Conservation (phyloP, 768 basidiomycete genomes). For the Naganishia friedmannii region DNA sequence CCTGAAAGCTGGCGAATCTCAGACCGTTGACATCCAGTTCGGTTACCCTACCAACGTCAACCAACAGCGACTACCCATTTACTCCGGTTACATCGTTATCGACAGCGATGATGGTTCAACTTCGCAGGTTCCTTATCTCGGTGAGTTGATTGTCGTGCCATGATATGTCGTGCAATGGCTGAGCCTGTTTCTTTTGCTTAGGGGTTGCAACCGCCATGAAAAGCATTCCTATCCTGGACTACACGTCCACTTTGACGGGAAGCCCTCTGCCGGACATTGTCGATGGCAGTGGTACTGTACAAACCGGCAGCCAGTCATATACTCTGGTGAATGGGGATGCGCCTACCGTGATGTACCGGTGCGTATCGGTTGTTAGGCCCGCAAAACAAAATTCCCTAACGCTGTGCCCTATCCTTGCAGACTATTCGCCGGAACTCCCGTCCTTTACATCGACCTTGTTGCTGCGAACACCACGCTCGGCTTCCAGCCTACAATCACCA, state of each 20-base stretch:
- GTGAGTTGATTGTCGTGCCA: slow-evolving; percentile 15
- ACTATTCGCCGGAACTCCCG: slow-evolving; percentile 38
- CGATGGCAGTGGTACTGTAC: slow-evolving; percentile 31
- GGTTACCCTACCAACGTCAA: slow-evolving; percentile 56
- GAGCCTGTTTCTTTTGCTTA: background rate
- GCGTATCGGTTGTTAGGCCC: background rate
- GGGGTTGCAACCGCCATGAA: slow-evolving; percentile 47
- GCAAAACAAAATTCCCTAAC: background rate
- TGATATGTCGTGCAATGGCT: background rate
- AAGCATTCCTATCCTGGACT: slow-evolving; percentile 47
- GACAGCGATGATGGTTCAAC: slow-evolving; percentile 31
- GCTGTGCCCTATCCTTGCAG: slow-evolving; percentile 15
- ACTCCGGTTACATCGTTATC: slow-evolving; percentile 61
- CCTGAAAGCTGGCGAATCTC: slow-evolving; percentile 48
- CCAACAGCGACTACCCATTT: slow-evolving; percentile 58
- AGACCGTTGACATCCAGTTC: slow-evolving; percentile 56
- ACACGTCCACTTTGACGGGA: slow-evolving; percentile 39
- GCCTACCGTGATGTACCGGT: slow-evolving; percentile 46
- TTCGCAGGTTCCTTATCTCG: slow-evolving; percentile 47
- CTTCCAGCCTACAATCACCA: slow-evolving; percentile 40
- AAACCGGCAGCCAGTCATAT: slow-evolving; percentile 38
- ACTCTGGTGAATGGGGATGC: slow-evolving; percentile 37
- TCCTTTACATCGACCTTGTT: slow-evolving; percentile 44
- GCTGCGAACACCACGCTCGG: slow-evolving; percentile 39
- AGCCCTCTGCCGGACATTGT: slow-evolving; percentile 39